Evolutionary conservation across 805 yeast genomes (phyloP), one percentile per base, ranked within the genome.

Genomic region (Lipomyces starkeyi): DNA sequence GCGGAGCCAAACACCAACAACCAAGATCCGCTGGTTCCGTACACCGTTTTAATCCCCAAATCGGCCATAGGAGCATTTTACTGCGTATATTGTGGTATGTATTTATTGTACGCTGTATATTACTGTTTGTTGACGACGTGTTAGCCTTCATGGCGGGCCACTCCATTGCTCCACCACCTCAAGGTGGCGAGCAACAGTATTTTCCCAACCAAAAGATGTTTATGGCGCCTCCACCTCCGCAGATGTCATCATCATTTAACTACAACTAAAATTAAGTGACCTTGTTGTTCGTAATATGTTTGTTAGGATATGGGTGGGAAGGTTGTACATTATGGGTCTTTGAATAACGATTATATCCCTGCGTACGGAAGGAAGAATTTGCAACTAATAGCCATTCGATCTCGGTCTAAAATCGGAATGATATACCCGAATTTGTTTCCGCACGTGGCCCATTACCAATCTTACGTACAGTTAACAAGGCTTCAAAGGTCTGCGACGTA

Each of bases 71-170:
- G n/a, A 0, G 27, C 53, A 2, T 35, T 58, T 29, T 22, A 35
- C 22, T 17, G 20, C 14, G 27, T 47, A 25, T 34, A 34, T n/a
- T 22, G 52, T 37, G 20, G 52, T 58, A 32, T 25, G 47, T 35
- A n/a, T 35, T 40, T 17, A 17, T 17, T 3, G 22, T 7, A 17
- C 22, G 22, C 22, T 43, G 9, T 6, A n/a, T 5, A 8, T 7
- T n/a, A n/a, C 49, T 6, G 11, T 43, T 43, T n/a, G 25, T 43
- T 43, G 49, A 43, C 25, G 22, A 43, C 9, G 8, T 43, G 20
- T 3, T 37, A 58, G 61, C 37, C n/a, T 58, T 58, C 53, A 58
- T 58, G 61, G 53, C 61, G 3, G 32, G 61, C 17, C 22, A 58
- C 25, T 25, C 61, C 3, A 8, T n/a, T 13, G 22, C 54, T 20